These are phyloP conservation scores for Penicillium manginii DNA, from an alignment of 495 filamentous ascomycete genomes.

Conservation along the genomic window DNA sequence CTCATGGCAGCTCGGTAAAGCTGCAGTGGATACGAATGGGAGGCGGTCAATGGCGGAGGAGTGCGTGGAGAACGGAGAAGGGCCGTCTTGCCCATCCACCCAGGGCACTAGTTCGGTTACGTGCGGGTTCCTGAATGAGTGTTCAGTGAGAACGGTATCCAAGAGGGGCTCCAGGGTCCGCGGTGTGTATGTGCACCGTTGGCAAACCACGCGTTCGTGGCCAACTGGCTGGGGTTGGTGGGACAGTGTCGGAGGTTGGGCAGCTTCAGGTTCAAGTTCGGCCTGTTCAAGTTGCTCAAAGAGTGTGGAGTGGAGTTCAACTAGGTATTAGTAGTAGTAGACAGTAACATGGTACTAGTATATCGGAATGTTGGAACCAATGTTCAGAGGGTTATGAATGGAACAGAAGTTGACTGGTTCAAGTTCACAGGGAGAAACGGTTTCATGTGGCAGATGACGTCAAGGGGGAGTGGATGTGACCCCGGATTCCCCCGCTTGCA, in stretches of 20 bases:
- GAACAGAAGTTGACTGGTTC: not conserved
- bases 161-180: not conserved
- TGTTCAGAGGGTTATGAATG: too few species aligned
- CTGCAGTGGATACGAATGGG: constrained; percentile 16
- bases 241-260: constrained; percentile 5
- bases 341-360: not conserved
- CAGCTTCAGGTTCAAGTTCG: constrained; percentile 9
- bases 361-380: not conserved
- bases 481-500: constrained; percentile 14
- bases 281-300: not conserved
- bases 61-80: not conserved
- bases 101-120: constrained; percentile 8
- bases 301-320: not conserved
- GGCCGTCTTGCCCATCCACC: not conserved
- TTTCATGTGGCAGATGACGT: constrained; percentile 21
- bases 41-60: constrained; percentile 21
- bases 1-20: constrained; percentile 7
- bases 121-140: constrained; percentile 10
- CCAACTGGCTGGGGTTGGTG: constrained; percentile 22
- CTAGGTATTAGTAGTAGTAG: not conserved
- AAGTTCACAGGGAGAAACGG: not conserved
- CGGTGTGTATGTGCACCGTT: not conserved
- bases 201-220: constrained; percentile 24
- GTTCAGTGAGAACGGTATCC: not conserved
- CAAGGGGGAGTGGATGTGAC: constrained; percentile 16